Base-by-base conservation (phyloP, 345 rosid genomes). In the Psidium friedrichsthalianum region DNA sequence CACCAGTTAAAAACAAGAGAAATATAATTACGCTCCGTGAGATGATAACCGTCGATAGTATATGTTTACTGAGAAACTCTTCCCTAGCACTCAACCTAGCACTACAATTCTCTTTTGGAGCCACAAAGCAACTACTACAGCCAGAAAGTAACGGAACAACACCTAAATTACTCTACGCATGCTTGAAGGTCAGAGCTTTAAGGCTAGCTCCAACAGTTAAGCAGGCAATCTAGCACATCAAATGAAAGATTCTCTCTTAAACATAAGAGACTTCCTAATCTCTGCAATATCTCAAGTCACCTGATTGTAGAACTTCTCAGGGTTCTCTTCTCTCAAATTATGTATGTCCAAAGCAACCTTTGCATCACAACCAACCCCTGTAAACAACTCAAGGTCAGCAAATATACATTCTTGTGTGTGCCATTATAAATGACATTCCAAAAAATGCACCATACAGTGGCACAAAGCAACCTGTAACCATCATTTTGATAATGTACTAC, bases 321-420 rank as follows among this genome's bases (percentile, higher is more conserved):
- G 98, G 87, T 94, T 94, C 88, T 95, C 95, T 90, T 94, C 96
- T 52, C 96, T 90, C 84, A 92, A 86, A 86, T 92, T 92, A 90
- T 94, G 98, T 87, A 94, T 94, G 85, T 95, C 98, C 88, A 93
- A 87, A 82, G 98, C 98, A 42, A 95, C 96, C 93, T 95, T 95
- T 36, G 98, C 98, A 90, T 95, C 98, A 90, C 96, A 94, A 18
- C 98, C 98, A 83, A 94, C 86, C 81, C 98, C 98, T 95, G 89
- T 21, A 59, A 40, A 44, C 76, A 53, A 59, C 78, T 32, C 47
- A 32, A 16, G 78, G 24, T 69, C 78, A 69, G 78, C 78, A 69
- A 32, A 69, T 29, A 32, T 16, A 32, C 20, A 47, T 69, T 69
- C 47, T 69, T 18, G 47, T 32, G 78, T 2, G 2, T 69, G 78